Evolutionary conservation across 352 stramenopile species (phyloP), one percentile per base, ranked within the genome.

Genomic region (Pythium angustatum): DNA sequence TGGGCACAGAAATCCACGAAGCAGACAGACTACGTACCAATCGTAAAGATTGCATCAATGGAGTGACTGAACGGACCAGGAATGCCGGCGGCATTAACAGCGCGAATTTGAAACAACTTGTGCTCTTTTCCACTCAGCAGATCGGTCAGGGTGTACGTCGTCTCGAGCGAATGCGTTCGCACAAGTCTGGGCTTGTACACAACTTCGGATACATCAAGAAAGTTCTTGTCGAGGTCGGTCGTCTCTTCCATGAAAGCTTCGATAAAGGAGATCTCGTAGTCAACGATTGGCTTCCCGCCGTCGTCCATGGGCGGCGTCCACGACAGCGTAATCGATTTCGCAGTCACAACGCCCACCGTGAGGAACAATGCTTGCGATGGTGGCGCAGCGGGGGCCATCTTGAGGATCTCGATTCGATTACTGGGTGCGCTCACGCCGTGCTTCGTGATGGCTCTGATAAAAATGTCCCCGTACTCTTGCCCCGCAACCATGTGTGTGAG

Each of bases 111-210:
- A 45, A 92, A 85, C 24, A 87, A 47, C 19, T 81, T 82, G 62
- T 92, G 81, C 49, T 83, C 79, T 41, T 81, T 81, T 4, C 85
- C 85, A 36, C 79, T 88, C 14, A 90, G 62, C 17, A 94, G 66
- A 54, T 76, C 67, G 0, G 51, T 69, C 22, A 90, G 63, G 7
- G 58, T 85, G 51, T 85, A 73, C 3, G 59, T 70, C 15, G 73
- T 69, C 3, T 58, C 53, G 1, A 59, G 49, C 1, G 81, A 90
- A 17, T 74, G 64, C 21, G 80, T 89, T 9, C 81, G 77, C 28
- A 91, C 69, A 38, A 77, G 66, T 41, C 77, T 71, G 22, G 66
- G 47, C 34, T 79, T 85, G 71, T 88, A 91, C 19, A 78, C 69
- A 22, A 88, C 66, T 22, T 87, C 78, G 0, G 79, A 84, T 1